Base-by-base conservation (phyloP, 2,329 filamentous ascomycete species). In the Fusarium virguliforme region DNA sequence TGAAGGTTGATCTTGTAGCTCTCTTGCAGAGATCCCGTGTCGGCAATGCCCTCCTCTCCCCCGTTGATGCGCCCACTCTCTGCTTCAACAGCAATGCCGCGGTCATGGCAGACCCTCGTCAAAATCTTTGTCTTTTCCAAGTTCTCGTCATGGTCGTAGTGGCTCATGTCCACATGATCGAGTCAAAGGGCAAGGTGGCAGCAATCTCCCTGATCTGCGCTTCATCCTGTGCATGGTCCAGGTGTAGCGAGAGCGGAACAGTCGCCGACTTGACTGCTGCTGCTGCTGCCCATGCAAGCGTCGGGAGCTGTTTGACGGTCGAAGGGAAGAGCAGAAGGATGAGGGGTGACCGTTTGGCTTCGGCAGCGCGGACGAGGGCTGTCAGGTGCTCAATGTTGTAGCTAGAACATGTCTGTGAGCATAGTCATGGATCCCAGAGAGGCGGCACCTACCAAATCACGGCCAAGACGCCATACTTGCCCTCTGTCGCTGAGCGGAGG, bases 1-100 rank as follows among this genome's bases (percentile, higher is more conserved):
- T 7, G 18, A 9, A 13, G 15, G 15, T 62, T 13, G 56, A 7
- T 35, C 24, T 18, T 2, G 12, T 2, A 3, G 7, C 18, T 2
- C 10, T 79, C 78, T 83, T 84, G 73, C 60, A 83, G 62, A 79
- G 87, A 79, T 63, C 80, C 76, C 69, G 84, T 81, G 76, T 94
- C 91, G 8, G 88, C 86, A 4, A 95, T 88, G 0, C 92, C 92
- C 72, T 92, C 91, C 76, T 93, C 91, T 0, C 90, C 77, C 6
- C 77, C 77, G 71, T 92, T 68, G n/a, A 77, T 76, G 2, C 70
- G 72, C 2, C 73, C 66, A 3, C 63, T 68, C 54, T 76, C 67
- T 0, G 71, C 71, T 48, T 73, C 72, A 2, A 68, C 46, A 3
- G 63, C 64, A 5, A 69, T 67, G 9, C 30, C 55, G 12, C 38